Conservation (phyloP, 805 yeast species). For the Lachancea sp. region DNA sequence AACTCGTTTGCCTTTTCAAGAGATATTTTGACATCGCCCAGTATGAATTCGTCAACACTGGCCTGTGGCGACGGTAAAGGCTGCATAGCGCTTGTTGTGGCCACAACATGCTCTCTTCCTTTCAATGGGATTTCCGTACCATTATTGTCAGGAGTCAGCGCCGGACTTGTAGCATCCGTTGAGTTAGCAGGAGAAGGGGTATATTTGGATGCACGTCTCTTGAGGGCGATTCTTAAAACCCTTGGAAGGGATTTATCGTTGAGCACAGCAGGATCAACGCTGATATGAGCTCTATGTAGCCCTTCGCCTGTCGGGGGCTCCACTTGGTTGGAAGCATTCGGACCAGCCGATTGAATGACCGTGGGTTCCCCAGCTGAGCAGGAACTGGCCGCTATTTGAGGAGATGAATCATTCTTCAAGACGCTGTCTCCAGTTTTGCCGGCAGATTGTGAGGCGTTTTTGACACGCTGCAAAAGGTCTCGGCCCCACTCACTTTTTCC, state of each 20-base stretch:
- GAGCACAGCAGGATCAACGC: not conserved
- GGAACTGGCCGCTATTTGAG: slow-evolving; percentile 36
- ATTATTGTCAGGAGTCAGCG: slow-evolving; percentile 9
- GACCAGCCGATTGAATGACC: slow-evolving; percentile 21
- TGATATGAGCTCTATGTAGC: not conserved
- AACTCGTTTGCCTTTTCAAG: slow-evolving; percentile 62
- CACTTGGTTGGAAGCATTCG: slow-evolving; percentile 1
- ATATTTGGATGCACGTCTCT: slow-evolving; percentile 28
- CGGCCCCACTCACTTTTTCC: slow-evolving; percentile 28
- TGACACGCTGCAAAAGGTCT: slow-evolving; percentile 14
- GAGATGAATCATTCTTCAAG: not conserved
- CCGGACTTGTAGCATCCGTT: slow-evolving; percentile 9
- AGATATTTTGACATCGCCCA: slow-evolving; percentile 71
- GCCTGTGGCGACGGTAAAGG: slow-evolving; percentile 29
- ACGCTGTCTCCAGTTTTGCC: not conserved
- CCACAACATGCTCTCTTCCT: slow-evolving; percentile 18
- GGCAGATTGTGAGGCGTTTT: slow-evolving; percentile 7
- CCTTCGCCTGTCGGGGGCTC: not conserved
- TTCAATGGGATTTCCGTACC: not conserved
- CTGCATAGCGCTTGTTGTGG: slow-evolving; percentile 27
- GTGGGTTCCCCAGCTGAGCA: slow-evolving; percentile 41
- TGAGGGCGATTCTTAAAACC: slow-evolving; percentile 38
- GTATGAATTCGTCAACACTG: slow-evolving; percentile 52
- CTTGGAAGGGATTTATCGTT: slow-evolving; percentile 35
- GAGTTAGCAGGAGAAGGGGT: slow-evolving; percentile 13